These are phyloP conservation scores for Fraxinus angustifolia DNA, from an alignment of 305 asterid genomes.

Conservation along the genomic window DNA sequence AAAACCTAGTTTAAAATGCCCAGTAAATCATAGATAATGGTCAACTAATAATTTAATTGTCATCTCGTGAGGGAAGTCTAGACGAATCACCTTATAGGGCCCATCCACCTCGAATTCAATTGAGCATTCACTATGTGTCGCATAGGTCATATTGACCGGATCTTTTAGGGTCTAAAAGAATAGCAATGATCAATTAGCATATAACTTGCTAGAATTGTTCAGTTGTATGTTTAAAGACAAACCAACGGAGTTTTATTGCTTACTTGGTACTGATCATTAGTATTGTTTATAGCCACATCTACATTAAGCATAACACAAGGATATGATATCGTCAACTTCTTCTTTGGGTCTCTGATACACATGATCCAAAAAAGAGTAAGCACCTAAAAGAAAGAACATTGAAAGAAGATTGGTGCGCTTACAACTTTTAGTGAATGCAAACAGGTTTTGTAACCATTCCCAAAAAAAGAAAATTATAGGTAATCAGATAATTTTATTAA, in stretches of 20 bases:
- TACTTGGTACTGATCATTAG: slow-evolving; percentile 98
- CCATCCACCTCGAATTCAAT: slow-evolving; percentile 99
- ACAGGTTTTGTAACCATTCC: slow-evolving; percentile 16
- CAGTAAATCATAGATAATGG: slow-evolving; percentile 24
- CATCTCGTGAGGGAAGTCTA: slow-evolving; percentile 29
- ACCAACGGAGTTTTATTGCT: slow-evolving; percentile 24
- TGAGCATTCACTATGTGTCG: slow-evolving; percentile 94
- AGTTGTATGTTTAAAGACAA: slow-evolving; percentile 24
- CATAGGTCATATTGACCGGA: slow-evolving; percentile 67
- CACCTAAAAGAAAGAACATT: slow-evolving; percentile 23
- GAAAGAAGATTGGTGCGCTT: slow-evolving; percentile 21
- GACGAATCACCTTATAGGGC: slow-evolving; percentile 80
- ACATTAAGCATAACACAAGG: slow-evolving; percentile 99
- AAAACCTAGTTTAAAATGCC: slow-evolving; percentile 19
- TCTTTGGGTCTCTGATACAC: slow-evolving; percentile 62
- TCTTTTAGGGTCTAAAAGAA: slow-evolving; percentile 75
- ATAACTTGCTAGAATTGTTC: slow-evolving; percentile 17
- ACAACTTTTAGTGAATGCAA: slow-evolving; percentile 21
- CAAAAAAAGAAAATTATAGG: neutral
- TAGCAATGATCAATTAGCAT: slow-evolving; percentile 23
- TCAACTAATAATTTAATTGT: slow-evolving; percentile 15
- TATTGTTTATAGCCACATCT: slow-evolving; percentile 94
- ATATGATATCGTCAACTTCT: slow-evolving; percentile 91
- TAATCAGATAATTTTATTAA: no score
- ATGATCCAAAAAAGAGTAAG: slow-evolving; percentile 33